Evolutionary conservation across 1,284 basidiomycete species (phyloP).

Genomic region (Cryptococcus depauperatus): DNA sequence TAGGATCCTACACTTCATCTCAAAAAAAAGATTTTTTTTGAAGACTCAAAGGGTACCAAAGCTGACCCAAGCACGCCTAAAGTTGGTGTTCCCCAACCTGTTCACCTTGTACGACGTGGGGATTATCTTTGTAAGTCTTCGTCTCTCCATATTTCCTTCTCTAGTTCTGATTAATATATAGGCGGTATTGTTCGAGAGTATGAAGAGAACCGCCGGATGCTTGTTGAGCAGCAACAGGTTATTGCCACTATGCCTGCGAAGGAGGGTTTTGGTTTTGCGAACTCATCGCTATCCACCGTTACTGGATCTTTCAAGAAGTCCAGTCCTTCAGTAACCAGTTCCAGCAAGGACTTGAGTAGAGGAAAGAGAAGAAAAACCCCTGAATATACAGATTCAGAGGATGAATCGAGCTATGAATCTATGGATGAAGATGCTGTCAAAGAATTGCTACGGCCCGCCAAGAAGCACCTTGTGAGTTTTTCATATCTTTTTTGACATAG

Average conservation of each 20-base stretch:
- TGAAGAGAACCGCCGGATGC: slow-evolving; percentile 80
- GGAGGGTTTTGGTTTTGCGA: slow-evolving; percentile 40
- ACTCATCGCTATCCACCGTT: slow-evolving; percentile 22
- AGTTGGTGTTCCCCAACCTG: slow-evolving; percentile 73
- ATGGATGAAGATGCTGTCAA: slow-evolving; percentile 96
- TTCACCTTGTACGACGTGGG: slow-evolving; percentile 92
- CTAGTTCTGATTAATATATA: slow-evolving; percentile 35
- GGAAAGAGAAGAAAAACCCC: slow-evolving; percentile 75
- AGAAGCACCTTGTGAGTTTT: slow-evolving; percentile 76
- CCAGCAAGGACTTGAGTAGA: slow-evolving; percentile 3
- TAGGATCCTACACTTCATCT: slow-evolving; percentile 76
- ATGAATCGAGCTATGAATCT: slow-evolving; percentile 68
- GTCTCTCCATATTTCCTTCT: not conserved
- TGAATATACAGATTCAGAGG: slow-evolving; percentile 81
- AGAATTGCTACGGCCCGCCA: slow-evolving; percentile 90
- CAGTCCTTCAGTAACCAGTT: slow-evolving; percentile 13
- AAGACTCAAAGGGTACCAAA: slow-evolving; percentile 71
- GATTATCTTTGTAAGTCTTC: slow-evolving; percentile 62
- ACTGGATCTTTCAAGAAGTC: slow-evolving; percentile 11
- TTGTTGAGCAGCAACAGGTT: slow-evolving; percentile 45
- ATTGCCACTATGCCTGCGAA: slow-evolving; percentile 49
- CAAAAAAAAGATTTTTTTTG: slow-evolving; percentile 91
- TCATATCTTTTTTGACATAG: not conserved
- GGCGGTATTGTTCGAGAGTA: slow-evolving; percentile 76
- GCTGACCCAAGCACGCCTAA: slow-evolving; percentile 30